A percentile compares a stretch with the other conserved stretches of the same genome.
Evolutionary conservation across 1,284 basidiomycete genomes (phyloP).

Genomic region (Apiotrichum laibachii): DNA sequence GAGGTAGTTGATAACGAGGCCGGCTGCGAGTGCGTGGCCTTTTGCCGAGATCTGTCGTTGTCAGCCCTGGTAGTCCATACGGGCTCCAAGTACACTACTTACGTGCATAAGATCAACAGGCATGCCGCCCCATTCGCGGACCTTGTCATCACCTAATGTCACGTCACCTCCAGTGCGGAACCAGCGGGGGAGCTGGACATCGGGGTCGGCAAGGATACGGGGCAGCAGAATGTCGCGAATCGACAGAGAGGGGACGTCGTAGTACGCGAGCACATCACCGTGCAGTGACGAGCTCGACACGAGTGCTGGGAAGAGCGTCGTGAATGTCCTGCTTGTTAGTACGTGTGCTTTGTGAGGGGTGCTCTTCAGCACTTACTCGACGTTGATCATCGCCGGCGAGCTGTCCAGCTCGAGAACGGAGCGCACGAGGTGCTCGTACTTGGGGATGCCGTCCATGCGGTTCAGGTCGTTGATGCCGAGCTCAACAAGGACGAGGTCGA

Average conservation of each 20-base stretch:
- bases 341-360: background rate
- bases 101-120: conserved; percentile 49
- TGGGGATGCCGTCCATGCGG: conserved; percentile 30
- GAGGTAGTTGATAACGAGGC: conserved; percentile 42
- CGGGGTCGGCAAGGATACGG: conserved; percentile 39
- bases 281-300: conserved; percentile 44
- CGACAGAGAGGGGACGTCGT: conserved; percentile 46
- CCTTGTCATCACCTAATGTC: conserved; percentile 39
- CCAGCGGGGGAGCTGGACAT: conserved; percentile 42
- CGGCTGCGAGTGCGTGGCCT: conserved; percentile 42
- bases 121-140: conserved; percentile 38
- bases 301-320: conserved; percentile 44
- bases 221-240: conserved; percentile 46
- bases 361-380: conserved; percentile 34
- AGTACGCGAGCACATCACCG: conserved; percentile 45
- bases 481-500: conserved; percentile 44
- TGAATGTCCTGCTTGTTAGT: conserved; percentile 38
- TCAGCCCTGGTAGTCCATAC: background rate
- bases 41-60: conserved; percentile 37
- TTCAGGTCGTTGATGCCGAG: conserved; percentile 47
- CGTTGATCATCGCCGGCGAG: conserved; percentile 45
- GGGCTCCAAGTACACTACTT: conserved; percentile 26
- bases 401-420: conserved; percentile 39
- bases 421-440: conserved; percentile 45
- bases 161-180: conserved; percentile 44